A percentile compares a stretch with the other conserved stretches of the same genome.
Conservation (phyloP, 306 rosid genomes). For the Notholithocarpus densiflorus region DNA sequence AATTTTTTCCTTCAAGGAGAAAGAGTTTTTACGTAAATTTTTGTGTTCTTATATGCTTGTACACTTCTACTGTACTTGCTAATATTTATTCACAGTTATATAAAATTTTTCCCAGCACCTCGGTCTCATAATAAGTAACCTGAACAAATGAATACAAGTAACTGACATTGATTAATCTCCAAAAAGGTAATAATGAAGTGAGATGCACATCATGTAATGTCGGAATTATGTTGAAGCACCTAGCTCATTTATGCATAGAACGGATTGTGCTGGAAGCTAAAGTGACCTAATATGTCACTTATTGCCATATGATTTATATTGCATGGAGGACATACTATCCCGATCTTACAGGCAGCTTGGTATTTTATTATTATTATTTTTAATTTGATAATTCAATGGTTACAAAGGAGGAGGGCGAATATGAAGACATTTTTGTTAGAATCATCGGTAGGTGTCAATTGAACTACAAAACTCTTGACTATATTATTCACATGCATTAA, state of each 20-base stretch:
- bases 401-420: too few relatives aligned
- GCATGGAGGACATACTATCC: not conserved
- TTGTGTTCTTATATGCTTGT: too few relatives aligned
- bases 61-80: too few relatives aligned
- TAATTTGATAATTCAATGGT: too few relatives aligned
- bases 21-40: too few relatives aligned
- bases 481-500: not conserved
- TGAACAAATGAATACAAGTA: conserved; percentile 35
- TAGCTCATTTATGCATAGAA: conserved; percentile 14
- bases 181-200: conserved; percentile 16
- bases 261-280: conserved; percentile 8
- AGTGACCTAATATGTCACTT: conserved; percentile 5
- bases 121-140: conserved; percentile 73
- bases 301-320: conserved; percentile 16
- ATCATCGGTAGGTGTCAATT: too few relatives aligned
- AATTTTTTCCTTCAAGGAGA: too few relatives aligned
- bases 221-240: not conserved
- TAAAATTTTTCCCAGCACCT: too few relatives aligned
- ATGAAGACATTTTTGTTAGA: too few relatives aligned
- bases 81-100: too few relatives aligned
- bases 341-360: not conserved
- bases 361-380: too few relatives aligned
- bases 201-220: conserved; percentile 2
- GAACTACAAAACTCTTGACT: rapidly evolving
- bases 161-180: not conserved